Evolutionary conservation across 352 stramenopile species (phyloP), one percentile per base, ranked within the genome.

Genomic region (Globisporangium recalcitrans): DNA sequence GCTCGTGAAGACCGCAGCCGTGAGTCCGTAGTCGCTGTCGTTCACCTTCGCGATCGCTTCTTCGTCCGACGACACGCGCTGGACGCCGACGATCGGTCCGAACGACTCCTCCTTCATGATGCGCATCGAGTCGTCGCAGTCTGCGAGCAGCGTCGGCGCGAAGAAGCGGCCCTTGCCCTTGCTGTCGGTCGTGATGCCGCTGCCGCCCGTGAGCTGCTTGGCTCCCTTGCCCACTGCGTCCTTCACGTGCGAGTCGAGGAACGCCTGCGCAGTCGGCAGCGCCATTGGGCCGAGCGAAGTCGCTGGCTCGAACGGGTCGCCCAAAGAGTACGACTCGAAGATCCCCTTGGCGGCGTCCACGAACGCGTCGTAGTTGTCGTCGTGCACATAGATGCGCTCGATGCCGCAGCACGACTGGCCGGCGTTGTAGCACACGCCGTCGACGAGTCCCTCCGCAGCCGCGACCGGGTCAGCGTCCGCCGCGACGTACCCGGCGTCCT

Each of bases 61-160:
- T 11, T 79, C 69, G 54, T 92, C 79, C 46, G 78, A 91, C 40
- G 65, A 70, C 11, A 96, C 85, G 46, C 77, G 74, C 67, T 91
- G 71, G 24, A 96, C 73, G 40, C 78, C 80, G 6, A 95, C 69
- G 48, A 96, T 89, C 29, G 87, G 87, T 14, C 87, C 87, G 63
- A 96, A 94, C 4, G 80, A 91, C 63, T 95, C 87, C 46, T 94
- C 81, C 36, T 67, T 67, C 81, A 94, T 92, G 71, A 93, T 85
- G 55, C 74, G 52, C 84, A 93, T 93, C 49, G 74, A 78, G 40
- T 73, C 72, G 56, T 83, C 74, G 67, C 76, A 88, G 62, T 85
- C 72, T 16, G 66, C 80, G 31, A 96, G 72, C 9, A 94, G 68
- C 16, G 85, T 93, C 27, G 87, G 87, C 51, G 77, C 79, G 66